Percentiles rank a stretch among this genome's conserved stretches.
phyloP scores from a whole-genome alignment of 2,329 filamentous ascomycete species.

The Fusarium nurragi region DNA sequence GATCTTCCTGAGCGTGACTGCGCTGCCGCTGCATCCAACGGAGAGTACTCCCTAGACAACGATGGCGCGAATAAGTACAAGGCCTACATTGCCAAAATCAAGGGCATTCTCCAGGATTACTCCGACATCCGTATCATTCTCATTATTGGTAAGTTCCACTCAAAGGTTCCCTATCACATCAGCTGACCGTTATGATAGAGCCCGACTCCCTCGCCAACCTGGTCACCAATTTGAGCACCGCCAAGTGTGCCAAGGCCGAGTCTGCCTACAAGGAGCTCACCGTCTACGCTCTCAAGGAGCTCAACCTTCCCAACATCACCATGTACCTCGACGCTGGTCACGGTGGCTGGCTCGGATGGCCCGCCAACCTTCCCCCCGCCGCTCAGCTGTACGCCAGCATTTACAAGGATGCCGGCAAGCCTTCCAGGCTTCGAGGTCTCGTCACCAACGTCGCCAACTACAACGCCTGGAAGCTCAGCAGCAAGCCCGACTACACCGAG shows the following conservation, averaged over 20 bases:
- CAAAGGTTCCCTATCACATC: rapidly evolving
- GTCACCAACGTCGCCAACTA: conserved; percentile 69
- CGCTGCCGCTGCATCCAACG: conserved; percentile 65
- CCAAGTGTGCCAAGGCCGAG: conserved; percentile 61
- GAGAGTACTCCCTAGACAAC: conserved; percentile 62
- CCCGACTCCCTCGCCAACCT: conserved; percentile 69
- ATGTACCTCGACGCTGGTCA: conserved; percentile 69
- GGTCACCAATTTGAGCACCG: conserved; percentile 63
- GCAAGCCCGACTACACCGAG: conserved; percentile 57
- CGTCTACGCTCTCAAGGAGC: conserved; percentile 60
- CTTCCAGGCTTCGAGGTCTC: conserved; percentile 61
- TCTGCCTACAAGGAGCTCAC: conserved; percentile 60
- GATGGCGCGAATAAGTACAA: conserved; percentile 64
- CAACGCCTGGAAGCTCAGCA: conserved; percentile 58
- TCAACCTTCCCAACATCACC: conserved; percentile 65
- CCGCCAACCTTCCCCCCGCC: conserved; percentile 60
- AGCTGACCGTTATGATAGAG: conserved; percentile 48
- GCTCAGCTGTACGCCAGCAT: conserved; percentile 58
- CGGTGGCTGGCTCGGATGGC: conserved; percentile 68
- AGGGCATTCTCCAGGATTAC: conserved; percentile 53
- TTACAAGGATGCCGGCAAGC: conserved; percentile 61
- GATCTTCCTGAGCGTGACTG: conserved; percentile 69
- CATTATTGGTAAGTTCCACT: conserved; percentile 51
- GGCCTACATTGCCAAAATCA: conserved; percentile 63
- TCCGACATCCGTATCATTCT: conserved; percentile 56